Evolutionary conservation across 1,284 basidiomycete genomes (phyloP), one percentile per base, ranked within the genome.

Genomic region (Mycena sp.): DNA sequence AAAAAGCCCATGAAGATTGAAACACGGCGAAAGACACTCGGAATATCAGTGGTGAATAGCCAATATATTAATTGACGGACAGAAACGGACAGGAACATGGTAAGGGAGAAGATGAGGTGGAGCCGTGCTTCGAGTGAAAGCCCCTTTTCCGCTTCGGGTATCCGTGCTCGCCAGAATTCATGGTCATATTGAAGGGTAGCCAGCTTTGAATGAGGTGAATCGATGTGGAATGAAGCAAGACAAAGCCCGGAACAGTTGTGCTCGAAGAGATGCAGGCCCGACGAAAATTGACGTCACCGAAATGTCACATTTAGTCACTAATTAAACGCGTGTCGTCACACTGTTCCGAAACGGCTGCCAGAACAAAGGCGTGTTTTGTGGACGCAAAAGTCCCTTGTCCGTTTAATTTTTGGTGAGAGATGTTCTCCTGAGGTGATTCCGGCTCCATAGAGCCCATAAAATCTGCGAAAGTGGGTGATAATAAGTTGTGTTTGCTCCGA

Each of bases 91-190:
- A 54, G 52, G 30, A 17, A 54, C n/a, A 54, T 23, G 19, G n/a
- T 44, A 3, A 54, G 52, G 6, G 52, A 53, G 51, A 53, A 53
- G 37, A 53, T 23, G 10, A 55, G 51, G n/a, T n/a, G n/a, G n/a
- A n/a, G n/a, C n/a, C n/a, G n/a, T n/a, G n/a, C n/a, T n/a, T n/a
- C n/a, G n/a, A n/a, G n/a, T n/a, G n/a, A n/a, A n/a, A n/a, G n/a
- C n/a, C n/a, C n/a, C n/a, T n/a, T n/a, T n/a, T n/a, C n/a, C 1
- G 19, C 49, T 29, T 54, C 29, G 19, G 41, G 52, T 17, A 54
- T 54, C 4, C 17, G 52, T 29, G 16, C 6, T 30, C 30, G n/a
- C 52, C 52, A 54, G 40, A n/a, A 54, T 7, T 44, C 29, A 17
- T 44, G 19, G 41, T 54, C 52, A 44, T 54, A 54, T 7, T 54